phyloP scores from a whole-genome alignment of 1,284 basidiomycete genomes.

The Paramarasmius palmivorus region DNA sequence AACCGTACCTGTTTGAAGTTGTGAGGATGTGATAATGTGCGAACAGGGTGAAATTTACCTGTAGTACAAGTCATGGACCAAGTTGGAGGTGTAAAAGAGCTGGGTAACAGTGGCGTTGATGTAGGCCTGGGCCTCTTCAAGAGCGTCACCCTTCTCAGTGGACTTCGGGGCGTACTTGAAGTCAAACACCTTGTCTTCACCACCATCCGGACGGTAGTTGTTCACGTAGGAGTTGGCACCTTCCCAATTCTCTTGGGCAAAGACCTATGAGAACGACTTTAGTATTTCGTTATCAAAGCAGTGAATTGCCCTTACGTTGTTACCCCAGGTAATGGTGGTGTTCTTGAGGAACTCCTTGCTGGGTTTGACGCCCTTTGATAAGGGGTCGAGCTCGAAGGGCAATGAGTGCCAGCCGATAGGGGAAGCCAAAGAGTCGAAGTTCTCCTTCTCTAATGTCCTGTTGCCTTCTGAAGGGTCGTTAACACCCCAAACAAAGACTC shows the following conservation, averaged over 20 bases:
- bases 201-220: conserved; percentile 81
- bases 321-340: conserved; percentile 84
- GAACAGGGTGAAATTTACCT: conserved; percentile 33
- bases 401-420: conserved; percentile 89
- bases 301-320: conserved; percentile 61
- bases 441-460: conserved; percentile 58
- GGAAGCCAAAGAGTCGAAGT: conserved; percentile 72
- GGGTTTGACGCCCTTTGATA: conserved; percentile 23
- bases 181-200: conserved; percentile 59
- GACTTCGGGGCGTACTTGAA: conserved; percentile 66
- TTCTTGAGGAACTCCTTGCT: conserved; percentile 52
- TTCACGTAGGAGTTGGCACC: conserved; percentile 73
- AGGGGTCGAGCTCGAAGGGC: conserved; percentile 60
- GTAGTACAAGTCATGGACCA: conserved; percentile 78
- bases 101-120: conserved; percentile 87
- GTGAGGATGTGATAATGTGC: conserved; percentile 20
- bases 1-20: conserved; percentile 65
- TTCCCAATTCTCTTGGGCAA: conserved; percentile 89
- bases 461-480: conserved; percentile 73
- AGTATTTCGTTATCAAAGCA: neutral
- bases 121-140: conserved; percentile 74
- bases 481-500: conserved; percentile 72
- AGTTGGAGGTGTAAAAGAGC: conserved; percentile 91
- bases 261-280: conserved; percentile 41
- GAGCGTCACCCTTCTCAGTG: conserved; percentile 49